Percentiles rank a stretch among this genome's conserved stretches.
Evolutionary conservation across 2,329 filamentous ascomycete species (phyloP).

Genomic region (Talaromyces albobiverticillius): DNA sequence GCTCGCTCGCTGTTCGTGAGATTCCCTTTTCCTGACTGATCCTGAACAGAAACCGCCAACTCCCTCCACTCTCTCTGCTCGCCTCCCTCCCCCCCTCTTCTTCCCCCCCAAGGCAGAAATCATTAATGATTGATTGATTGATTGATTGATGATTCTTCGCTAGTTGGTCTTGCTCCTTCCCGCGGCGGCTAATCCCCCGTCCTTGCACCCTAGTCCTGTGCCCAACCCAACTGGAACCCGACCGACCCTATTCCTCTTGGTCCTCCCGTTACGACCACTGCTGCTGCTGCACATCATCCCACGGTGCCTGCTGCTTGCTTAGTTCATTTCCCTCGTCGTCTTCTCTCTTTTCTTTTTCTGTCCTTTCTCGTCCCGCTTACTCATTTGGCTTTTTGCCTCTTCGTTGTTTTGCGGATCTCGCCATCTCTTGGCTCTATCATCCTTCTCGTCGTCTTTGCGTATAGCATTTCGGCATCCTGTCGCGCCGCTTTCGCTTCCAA

Average conservation of each 20-base stretch:
- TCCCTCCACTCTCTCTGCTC: slow-evolving; percentile 3
- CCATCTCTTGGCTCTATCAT: slow-evolving; percentile 6
- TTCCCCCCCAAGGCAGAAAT: slow-evolving; percentile 11
- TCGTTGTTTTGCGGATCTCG: slow-evolving; percentile 13
- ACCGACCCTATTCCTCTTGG: background rate
- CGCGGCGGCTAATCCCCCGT: background rate
- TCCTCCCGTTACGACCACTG: background rate
- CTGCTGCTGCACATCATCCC: background rate
- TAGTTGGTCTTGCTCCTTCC: background rate
- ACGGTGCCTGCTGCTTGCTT: background rate
- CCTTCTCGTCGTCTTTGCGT: background rate
- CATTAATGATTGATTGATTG: background rate
- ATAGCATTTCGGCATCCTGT: slow-evolving; percentile 10
- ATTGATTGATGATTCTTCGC: background rate
- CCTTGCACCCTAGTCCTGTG: background rate
- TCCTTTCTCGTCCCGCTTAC: background rate
- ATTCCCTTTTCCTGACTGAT: too few species aligned
- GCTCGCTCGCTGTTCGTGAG: background rate
- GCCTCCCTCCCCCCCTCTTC: slow-evolving; percentile 19
- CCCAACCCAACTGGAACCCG: background rate
- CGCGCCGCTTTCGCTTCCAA: slow-evolving; percentile 15
- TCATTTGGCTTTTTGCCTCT: slow-evolving; percentile 10
- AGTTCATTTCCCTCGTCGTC: background rate
- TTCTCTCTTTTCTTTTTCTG: background rate
- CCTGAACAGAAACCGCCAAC: too few species aligned